Evolutionary conservation across 306 rosid species (phyloP), one percentile per base, ranked within the genome.

Genomic region (Adenanthera pavonina): DNA sequence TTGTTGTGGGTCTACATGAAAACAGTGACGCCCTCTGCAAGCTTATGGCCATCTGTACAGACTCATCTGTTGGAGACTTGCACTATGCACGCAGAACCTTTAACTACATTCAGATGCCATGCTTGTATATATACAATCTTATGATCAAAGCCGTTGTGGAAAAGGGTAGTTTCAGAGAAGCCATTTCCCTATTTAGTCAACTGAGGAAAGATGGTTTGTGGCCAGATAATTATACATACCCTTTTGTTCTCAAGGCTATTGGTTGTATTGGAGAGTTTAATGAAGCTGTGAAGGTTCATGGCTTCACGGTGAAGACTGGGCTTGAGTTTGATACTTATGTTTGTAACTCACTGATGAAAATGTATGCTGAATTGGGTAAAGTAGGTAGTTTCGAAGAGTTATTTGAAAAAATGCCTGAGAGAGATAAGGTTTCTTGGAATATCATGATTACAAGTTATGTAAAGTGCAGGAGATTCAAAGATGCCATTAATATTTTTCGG

Each of bases 141-240:
- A 80, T 93, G 90, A 84, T 89, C 67, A 89, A 90, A 71, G 84
- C 84, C 13, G 81, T 83, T 48, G 83, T 84, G 3, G 89, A 84
- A 81, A 71, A 6, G 61, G 87, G 80, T 38, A 68, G 81, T 60
- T 91, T 90, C 78, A 57, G 76, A 62, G 76, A 74, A 16, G 86
- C 84, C 41, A 16, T 91, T 67, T 78, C 79, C 61, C 76, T 93
- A 3, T 93, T 86, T 81, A 19, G 68, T n/a, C 84, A 43, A 70
- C 61, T 93, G 76, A 87, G 89, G 86, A 81, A 67, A 60, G 78
- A 78, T 10, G 92, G 85, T 1, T 6, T 90, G 68, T 86, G 85
- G 68, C 97, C 97, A 0, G 92, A 93, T 84, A 91, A 86, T 80
- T 91, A 87, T 77, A 93, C 97, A 2, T 91, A 86, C 78, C 97